A percentile compares a stretch with the other conserved stretches of the same genome.
phyloP scores from a whole-genome alignment of 2,329 filamentous ascomycete species.

The Fusarium devonianum region DNA sequence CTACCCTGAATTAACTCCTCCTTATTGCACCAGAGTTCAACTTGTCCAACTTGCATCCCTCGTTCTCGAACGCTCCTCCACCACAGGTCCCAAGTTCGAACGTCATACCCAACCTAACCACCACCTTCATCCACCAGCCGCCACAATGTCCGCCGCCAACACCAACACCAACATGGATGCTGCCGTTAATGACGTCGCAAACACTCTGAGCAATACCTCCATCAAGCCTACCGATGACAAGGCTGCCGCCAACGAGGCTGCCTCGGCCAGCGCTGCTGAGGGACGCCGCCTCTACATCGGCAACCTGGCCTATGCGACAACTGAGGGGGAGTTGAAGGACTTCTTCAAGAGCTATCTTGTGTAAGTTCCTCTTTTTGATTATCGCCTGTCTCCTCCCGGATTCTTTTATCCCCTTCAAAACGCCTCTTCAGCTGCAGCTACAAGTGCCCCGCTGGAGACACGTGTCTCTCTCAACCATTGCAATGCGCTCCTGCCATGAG shows the following conservation, averaged over 20 bases:
- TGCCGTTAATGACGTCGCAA: conserved; percentile 80
- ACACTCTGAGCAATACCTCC: conserved; percentile 75
- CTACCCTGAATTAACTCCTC: conserved; percentile 72
- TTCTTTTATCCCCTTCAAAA: background rate
- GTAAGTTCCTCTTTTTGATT: conserved; percentile 66
- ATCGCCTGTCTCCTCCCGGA: background rate
- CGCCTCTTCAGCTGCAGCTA: conserved; percentile 1
- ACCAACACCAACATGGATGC: conserved; percentile 57
- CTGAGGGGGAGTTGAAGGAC: conserved; percentile 99
- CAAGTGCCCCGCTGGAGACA: conserved; percentile 32
- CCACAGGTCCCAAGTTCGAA: conserved; percentile 48
- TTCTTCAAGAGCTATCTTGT: conserved; percentile 99
- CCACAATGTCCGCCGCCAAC: conserved; percentile 79
- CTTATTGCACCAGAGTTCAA: conserved; percentile 78
- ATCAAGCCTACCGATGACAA: conserved; percentile 64
- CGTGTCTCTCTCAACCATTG: conserved; percentile 33
- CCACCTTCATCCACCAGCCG: conserved; percentile 51
- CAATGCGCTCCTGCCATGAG: conserved; percentile 19
- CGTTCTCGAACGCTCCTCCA: conserved; percentile 55
- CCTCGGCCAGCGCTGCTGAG: conserved; percentile 96
- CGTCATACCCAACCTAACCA: conserved; percentile 57
- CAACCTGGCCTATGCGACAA: conserved; percentile 99
- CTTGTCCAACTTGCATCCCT: conserved; percentile 48
- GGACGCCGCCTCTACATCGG: conserved; percentile 99
- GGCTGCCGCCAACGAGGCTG: conserved; percentile 81